A percentile compares a stretch with the other conserved stretches of the same genome.
These are phyloP conservation scores for Mortierella claussenii DNA, from an alignment of 192 early-diverging fungal genomes.

Conservation along the genomic window DNA sequence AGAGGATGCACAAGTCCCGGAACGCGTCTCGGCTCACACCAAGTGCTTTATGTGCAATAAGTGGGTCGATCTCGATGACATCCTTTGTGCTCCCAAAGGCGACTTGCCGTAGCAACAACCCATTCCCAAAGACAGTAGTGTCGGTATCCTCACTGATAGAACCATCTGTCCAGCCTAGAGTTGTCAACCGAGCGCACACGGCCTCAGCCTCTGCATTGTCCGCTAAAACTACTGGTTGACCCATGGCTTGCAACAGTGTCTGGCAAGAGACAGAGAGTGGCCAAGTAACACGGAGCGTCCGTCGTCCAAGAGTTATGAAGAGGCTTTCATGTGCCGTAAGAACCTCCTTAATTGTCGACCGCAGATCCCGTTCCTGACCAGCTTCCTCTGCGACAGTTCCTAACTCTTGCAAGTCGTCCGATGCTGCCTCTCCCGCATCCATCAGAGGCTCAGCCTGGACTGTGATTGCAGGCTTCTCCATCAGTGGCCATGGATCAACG, in stretches of 20 bases:
- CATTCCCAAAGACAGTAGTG: slow-evolving; percentile 63
- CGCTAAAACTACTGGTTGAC: slow-evolving; percentile 59
- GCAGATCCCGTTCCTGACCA: slow-evolving; percentile 13
- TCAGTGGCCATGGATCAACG: too few species aligned
- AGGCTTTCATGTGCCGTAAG: slow-evolving; percentile 24
- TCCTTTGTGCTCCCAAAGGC: slow-evolving; percentile 15
- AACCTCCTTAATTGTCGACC: slow-evolving; percentile 19
- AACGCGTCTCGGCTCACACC: slow-evolving; percentile 64
- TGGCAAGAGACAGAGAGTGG: slow-evolving; percentile 58
- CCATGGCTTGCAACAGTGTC: slow-evolving; percentile 59
- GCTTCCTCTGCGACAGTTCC: neutral
- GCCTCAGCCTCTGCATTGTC: slow-evolving; percentile 69
- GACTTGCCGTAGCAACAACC: slow-evolving; percentile 60
- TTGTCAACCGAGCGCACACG: slow-evolving; percentile 69
- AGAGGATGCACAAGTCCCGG: slow-evolving; percentile 79
- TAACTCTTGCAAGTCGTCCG: neutral
- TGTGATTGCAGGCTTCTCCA: too few species aligned
- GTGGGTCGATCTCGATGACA: slow-evolving; percentile 63
- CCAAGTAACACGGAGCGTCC: slow-evolving; percentile 60
- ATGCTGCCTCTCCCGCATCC: too few species aligned
- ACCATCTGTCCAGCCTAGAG: slow-evolving; percentile 60
- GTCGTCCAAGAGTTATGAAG: slow-evolving; percentile 56
- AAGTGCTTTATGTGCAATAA: slow-evolving; percentile 55
- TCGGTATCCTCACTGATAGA: slow-evolving; percentile 76
- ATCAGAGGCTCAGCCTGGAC: too few species aligned